Base-by-base conservation (phyloP, 2,329 filamentous ascomycete species). In the Peltaster fructicola region DNA sequence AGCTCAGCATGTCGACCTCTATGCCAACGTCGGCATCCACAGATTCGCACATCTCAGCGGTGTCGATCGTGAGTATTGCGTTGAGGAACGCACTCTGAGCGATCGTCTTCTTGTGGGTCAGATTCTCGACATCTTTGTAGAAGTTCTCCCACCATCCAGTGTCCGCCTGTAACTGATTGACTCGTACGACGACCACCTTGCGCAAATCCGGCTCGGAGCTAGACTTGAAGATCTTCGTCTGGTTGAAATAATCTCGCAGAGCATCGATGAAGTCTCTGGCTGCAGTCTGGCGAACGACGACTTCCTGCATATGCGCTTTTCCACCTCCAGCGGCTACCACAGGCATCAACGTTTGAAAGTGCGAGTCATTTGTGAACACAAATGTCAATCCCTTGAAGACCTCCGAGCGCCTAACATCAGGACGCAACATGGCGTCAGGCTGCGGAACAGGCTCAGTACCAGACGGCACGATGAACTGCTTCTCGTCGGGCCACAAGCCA, bases 71-170 rank as follows among this genome's bases (percentile, higher is more conserved):
- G 14, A 95, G 54, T 22, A 98, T 88, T 2, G 78, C 78, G 47
- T 92, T 81, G 2, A 98, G 61, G 33, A 98, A 91, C 39, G 93
- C 84, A 30, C 76, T 82, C 43, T 93, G 82, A 38, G 85, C 72
- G 26, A 93, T 73, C 3, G 82, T 72, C 4, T 81, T 69, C 45
- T 91, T 82, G 32, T 82, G 74, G 8, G 90, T 63, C 22, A 68
- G 60, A 11, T 73, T 47, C 2, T 82, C 77, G 9, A 90, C 66
- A 3, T 31, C 26, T 12, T 30, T 26, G 15, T 39, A 29, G 25
- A 47, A 35, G 7, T 25, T 22, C 11, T 14, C 25, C 8, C 20
- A 21, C 30, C 30, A 34, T 20, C 30, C 23, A 15, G 30, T 29
- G 9, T 71, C 65, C 20, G 59, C 61, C 12, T 71, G 57, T 36